These are phyloP conservation scores for Dryas integrifolia DNA, from an alignment of 331 rosid species.

Conservation along the genomic window DNA sequence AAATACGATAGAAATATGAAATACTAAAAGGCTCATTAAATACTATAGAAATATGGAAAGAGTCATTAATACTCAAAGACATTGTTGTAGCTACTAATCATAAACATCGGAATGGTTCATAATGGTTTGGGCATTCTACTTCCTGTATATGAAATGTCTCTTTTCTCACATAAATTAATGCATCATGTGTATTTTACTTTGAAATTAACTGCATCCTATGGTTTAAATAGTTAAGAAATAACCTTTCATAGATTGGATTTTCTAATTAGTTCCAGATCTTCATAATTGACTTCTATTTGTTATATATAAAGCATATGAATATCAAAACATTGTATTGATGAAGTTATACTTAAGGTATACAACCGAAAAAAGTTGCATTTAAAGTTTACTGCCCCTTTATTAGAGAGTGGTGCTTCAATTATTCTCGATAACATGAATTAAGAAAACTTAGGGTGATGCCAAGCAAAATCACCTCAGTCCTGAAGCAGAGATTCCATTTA, in stretches of 20 bases:
- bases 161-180: background rate
- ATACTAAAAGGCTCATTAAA: too few relatives aligned
- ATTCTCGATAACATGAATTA: background rate
- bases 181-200: background rate
- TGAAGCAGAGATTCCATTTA: constrained; percentile 18
- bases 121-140: background rate
- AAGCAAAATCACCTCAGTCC: background rate
- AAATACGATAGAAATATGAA: too few relatives aligned
- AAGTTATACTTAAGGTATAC: background rate
- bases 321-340: background rate
- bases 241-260: background rate
- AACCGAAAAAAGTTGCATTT: constrained; percentile 3
- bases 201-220: background rate
- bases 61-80: too few relatives aligned
- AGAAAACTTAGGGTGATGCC: background rate
- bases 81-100: background rate
- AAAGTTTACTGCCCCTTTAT: constrained; percentile 1
- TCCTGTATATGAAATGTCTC: background rate
- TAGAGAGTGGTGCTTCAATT: background rate
- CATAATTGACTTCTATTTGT: background rate
- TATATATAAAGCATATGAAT: background rate
- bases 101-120: background rate
- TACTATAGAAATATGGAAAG: too few relatives aligned
- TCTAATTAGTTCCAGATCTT: background rate
- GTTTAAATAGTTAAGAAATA: background rate